Base-by-base conservation (phyloP, 352 stramenopile species). In the Globisporangium canariense region DNA sequence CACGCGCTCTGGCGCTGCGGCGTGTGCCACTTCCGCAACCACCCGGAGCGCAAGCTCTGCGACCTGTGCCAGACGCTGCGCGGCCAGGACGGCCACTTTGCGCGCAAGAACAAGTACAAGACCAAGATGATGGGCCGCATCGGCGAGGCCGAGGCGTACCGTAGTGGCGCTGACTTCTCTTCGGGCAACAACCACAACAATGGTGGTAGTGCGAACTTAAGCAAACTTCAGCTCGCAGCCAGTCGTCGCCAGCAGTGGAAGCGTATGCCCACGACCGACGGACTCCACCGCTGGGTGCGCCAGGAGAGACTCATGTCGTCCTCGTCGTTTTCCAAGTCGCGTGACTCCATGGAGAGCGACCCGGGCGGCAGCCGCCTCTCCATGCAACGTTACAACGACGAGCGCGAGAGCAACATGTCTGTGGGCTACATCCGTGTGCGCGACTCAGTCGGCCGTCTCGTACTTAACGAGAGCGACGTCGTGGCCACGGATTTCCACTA, bases 21-120 rank as follows among this genome's bases (percentile, higher is more conserved):
- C 25, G 85, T 96, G 2, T 97, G 88, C 66, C 84, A 87, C n/a
- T 97, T 97, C 69, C 81, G 89, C 25, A 97, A 97, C 67, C 78
- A 92, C 53, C 85, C 87, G 8, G 80, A 90, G 41, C 78, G 82
- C 41, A 88, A 89, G 59, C 70, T 84, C 53, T 97, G 90, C 75
- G 86, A 93, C 57, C 65, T 96, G 62, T 97, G 90, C 65, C 87
- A 95, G 65, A 96, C 82, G 6, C 43, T 78, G 34, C 66, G 79
- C 6, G 82, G 82, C 45, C 70, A 79, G 0, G 85, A 92, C 47
- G 64, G 74, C 51, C 76, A 86, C 28, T 67, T 81, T 20, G 69
- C 73, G 20, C 52, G 40, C 50, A 73, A 71, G 46, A 72, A 52
- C 30, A 77, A 73, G n/a, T 43, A 74, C 16, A 77, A 67, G 22